Base-by-base conservation (phyloP, 352 stramenopile genomes). In the Phytophthora litchii region DNA sequence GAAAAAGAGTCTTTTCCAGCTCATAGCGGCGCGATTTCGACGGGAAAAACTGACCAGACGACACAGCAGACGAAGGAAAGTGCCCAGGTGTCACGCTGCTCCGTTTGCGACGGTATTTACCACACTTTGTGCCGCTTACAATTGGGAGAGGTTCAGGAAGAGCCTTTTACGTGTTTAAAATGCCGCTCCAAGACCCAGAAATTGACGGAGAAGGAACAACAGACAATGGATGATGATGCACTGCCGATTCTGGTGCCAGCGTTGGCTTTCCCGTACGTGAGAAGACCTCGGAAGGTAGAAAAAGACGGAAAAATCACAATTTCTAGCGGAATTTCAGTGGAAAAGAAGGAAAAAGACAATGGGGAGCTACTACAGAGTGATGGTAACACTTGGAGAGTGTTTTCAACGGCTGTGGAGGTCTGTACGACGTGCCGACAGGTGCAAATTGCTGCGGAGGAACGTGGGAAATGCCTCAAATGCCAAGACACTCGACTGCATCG, bases 391-490 rank as follows among this genome's bases (percentile, higher is more conserved):
- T 81, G 72, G 73, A 48, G 45, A 34, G 61, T 86, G 20, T 64
- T 87, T 12, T 72, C 70, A 0, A 68, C 71, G 38, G 36, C 56
- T 1, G 48, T 92, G 45, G 70, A 86, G 27, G 68, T 90, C 13
- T 90, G 83, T 44, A 69, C 57, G 27, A 72, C 64, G 3, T 92
- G 83, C 42, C 67, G 78, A 32, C 78, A 89, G 37, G 67, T 89
- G 42, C 59, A 83, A 38, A 69, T 92, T 45, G 42, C n/a, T 4
- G 12, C 48, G 0, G 54, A 53, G 6, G 76, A 92, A 6, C 54
- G 34, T 27, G 50, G 11, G 12, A 62, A 23, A 0, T 89, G 80
- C 40, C 47, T 31, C 2, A 68, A 64, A 20, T 89, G 83, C 48
- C 54, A 64, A 12, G 29, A 43, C 6, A 4, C 55, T 1, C 25